A percentile compares a stretch with the other conserved stretches of the same genome.
phyloP scores from a whole-genome alignment of 371 early-diverging fungal species.

The Batkoa obscura region DNA sequence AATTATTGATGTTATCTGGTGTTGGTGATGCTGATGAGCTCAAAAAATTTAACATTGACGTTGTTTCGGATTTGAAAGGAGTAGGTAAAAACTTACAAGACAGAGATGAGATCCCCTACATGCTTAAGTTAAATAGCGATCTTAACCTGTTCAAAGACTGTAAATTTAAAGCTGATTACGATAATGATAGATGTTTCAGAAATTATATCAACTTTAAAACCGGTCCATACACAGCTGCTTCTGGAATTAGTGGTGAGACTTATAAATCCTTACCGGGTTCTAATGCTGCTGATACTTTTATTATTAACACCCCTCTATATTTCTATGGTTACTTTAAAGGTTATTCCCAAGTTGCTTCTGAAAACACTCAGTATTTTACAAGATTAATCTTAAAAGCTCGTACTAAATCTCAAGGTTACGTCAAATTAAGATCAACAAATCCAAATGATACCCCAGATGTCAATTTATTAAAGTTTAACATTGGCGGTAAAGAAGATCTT shows the following conservation, averaged over 20 bases:
- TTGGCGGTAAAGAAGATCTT: constrained; percentile 4
- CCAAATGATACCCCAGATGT: constrained; percentile 2
- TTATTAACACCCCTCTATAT: background rate
- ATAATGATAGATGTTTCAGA: background rate
- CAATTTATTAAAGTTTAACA: constrained; percentile 1
- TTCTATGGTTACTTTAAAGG: background rate
- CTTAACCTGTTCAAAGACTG: too few relatives aligned
- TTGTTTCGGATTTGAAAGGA: background rate
- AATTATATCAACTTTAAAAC: background rate
- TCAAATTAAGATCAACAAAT: background rate
- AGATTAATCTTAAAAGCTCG: background rate
- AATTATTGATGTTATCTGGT: constrained; percentile 14
- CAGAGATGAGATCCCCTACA: background rate
- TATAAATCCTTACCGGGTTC: background rate
- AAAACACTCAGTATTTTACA: background rate
- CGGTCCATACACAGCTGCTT: constrained; percentile 1
- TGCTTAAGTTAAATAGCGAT: background rate
- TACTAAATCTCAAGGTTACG: background rate
- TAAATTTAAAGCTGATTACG: too few relatives aligned
- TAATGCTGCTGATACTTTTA: background rate
- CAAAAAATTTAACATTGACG: background rate
- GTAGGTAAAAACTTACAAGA: background rate
- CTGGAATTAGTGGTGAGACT: background rate
- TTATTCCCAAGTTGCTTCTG: background rate
- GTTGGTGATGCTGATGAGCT: constrained; percentile 6